Evolutionary conservation across 139 green algal species (phyloP).

Genomic region (Chlamydomonas sp.): DNA sequence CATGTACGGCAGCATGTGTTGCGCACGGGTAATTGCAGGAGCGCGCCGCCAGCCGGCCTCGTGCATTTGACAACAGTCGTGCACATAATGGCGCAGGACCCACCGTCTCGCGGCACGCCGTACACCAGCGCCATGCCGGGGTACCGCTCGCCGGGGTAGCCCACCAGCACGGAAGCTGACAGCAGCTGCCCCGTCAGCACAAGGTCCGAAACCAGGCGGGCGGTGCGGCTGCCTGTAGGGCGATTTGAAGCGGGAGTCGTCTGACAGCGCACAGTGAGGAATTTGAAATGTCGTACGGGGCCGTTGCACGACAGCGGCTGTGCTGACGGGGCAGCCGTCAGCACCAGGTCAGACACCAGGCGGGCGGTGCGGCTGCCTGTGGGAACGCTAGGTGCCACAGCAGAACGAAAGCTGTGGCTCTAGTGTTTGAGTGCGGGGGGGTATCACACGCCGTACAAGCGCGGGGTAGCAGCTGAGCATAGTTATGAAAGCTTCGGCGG

Average conservation of each 20-base stretch:
- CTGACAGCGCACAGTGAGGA: no score
- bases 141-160: conserved; percentile 75
- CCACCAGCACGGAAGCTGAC: conserved; percentile 42
- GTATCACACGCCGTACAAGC: neutral
- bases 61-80: no score
- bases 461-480: no score
- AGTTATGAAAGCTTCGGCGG: no score
- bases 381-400: neutral
- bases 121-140: conserved; percentile 50
- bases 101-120: conserved; percentile 43
- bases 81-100: neutral
- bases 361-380: conserved; percentile 11
- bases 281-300: no score
- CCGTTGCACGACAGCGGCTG: no score
- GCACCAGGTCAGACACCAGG: neutral
- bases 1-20: no score
- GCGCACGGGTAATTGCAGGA: no score
- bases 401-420: neutral
- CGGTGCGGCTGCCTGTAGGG: conserved; percentile 15
- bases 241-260: neutral
- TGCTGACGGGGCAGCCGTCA: neutral
- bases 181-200: conserved; percentile 53
- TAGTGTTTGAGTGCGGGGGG: neutral
- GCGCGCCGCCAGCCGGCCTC: no score
- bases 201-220: conserved; percentile 23